Evolutionary conservation across 225 moss, liverwort and hornwort species (phyloP).

Genomic region (Polytrichum commune): DNA sequence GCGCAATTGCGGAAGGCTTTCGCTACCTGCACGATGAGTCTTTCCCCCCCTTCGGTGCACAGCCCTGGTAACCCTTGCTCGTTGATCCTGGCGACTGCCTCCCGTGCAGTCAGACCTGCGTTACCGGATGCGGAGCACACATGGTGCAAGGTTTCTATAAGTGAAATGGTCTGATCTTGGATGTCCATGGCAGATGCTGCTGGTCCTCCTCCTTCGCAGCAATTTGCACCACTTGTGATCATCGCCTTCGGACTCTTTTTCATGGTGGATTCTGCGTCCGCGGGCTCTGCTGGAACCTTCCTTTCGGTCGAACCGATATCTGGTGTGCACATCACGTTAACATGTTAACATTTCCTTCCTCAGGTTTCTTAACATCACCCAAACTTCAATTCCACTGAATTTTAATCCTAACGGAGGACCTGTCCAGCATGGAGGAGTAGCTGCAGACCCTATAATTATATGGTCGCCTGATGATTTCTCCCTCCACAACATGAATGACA

Average conservation of each 20-base stretch:
- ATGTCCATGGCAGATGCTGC: conserved; percentile 20
- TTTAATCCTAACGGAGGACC: too few relatives aligned
- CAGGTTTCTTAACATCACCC: background rate
- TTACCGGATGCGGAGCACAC: conserved; percentile 29
- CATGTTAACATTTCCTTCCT: background rate
- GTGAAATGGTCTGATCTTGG: conserved; percentile 23
- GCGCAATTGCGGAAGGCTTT: conserved; percentile 21
- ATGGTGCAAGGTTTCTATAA: conserved; percentile 26
- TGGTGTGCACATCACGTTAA: conserved; percentile 18
- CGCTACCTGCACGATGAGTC: conserved; percentile 30
- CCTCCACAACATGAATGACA: too few relatives aligned
- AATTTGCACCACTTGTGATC: conserved; percentile 1
- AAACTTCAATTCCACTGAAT: background rate
- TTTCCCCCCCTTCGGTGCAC: conserved; percentile 23
- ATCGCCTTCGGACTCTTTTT: too few relatives aligned
- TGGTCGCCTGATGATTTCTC: background rate
- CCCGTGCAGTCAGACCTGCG: conserved; percentile 30
- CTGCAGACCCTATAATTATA: conserved; percentile 6
- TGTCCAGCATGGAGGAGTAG: too few relatives aligned
- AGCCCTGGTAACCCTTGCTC: conserved; percentile 21
- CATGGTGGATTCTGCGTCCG: conserved; percentile 13
- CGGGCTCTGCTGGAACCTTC: conserved; percentile 4
- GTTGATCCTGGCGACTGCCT: conserved; percentile 29
- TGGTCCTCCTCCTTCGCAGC: conserved; percentile 13
- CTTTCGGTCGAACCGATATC: conserved; percentile 15